Evolutionary conservation across 2,329 filamentous ascomycete species (phyloP), one percentile per base, ranked within the genome.

Genomic region (Fusarium tupiense): DNA sequence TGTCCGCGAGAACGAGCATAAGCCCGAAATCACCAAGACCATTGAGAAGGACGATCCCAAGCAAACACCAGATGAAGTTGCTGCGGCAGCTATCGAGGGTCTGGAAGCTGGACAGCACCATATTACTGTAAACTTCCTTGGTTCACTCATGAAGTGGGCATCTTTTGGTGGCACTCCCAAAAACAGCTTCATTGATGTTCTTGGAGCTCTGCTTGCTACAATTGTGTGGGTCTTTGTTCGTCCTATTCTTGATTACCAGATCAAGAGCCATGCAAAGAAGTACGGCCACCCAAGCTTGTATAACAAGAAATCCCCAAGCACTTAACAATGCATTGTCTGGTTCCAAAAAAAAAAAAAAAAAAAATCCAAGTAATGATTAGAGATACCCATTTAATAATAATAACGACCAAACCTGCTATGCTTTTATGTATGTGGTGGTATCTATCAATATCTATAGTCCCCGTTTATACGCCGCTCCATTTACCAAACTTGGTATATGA

Each of bases 41-140:
- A 84, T 98, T 52, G 96, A 98, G 83, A 91, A 93, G 75, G 88
- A 89, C n/a, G 96, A 99, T 81, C 92, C 92, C 20, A 87, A 91
- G 53, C 93, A 97, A 82, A 92, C 89, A 2, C 93, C 94, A 10
- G 92, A 96, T 10, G 88, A 92, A 67, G 94, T 97, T 20, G 96
- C 96, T 3, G 83, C 84, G 8, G 86, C 86, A 14, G 87, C 94
- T 2, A 91, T 99, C 59, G 84, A 84, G 49, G 94, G 93, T 1
- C 84, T 99, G 50, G 95, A 98, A 82, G 90, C 85, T 41, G 96
- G 96, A 1, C 87, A 96, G 31, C 96, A 94, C 81, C 87, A 94
- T 78, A 89, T 98, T 50, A 92, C 94, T 0, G 93, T 95, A 17
- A 92, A 91, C 68, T 90, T 91, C 71, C 80, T 98, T 53, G 94